Conservation (phyloP, 148 eudicot genomes). For the Silene uniflora region DNA sequence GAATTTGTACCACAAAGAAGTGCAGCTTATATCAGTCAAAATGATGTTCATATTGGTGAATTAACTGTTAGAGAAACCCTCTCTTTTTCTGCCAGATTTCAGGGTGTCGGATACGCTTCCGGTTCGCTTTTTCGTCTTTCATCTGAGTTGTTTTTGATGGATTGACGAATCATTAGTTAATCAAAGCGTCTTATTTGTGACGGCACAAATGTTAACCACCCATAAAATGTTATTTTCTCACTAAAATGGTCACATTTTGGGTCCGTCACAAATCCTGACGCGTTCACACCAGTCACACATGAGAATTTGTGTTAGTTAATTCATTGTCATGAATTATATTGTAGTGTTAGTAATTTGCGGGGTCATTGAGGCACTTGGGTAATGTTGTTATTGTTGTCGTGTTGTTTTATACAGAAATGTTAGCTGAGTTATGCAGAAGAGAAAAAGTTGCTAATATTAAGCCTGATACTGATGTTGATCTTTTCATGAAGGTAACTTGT, state of each 20-base stretch:
- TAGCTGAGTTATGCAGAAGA: constrained; percentile 60
- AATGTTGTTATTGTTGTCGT: no score
- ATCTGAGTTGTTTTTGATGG: no score
- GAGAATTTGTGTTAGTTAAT: no score
- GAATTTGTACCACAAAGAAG: constrained; percentile 67
- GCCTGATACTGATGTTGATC: constrained; percentile 76
- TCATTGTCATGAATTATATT: background rate
- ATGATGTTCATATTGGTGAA: constrained; percentile 70
- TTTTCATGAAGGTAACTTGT: constrained; percentile 60
- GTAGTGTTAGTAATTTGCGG: no score
- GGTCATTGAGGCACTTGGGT: no score
- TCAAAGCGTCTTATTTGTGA: no score
- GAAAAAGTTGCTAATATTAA: constrained; percentile 60
- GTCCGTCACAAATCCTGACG: no score
- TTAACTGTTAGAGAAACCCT: constrained; percentile 81
- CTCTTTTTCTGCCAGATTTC: constrained; percentile 66
- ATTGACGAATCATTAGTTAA: no score
- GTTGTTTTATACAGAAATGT: constrained; percentile 41
- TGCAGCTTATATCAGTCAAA: constrained; percentile 71
- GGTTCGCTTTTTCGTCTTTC: constrained; percentile 26
- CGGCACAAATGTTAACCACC: no score
- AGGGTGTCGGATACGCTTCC: constrained; percentile 67
- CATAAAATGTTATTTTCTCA: no score
- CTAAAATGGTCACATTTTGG: no score
- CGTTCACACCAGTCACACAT: no score